Evolutionary conservation across 768 basidiomycete genomes (phyloP), one percentile per base, ranked within the genome.

Genomic region (Auriscalpium orientale): DNA sequence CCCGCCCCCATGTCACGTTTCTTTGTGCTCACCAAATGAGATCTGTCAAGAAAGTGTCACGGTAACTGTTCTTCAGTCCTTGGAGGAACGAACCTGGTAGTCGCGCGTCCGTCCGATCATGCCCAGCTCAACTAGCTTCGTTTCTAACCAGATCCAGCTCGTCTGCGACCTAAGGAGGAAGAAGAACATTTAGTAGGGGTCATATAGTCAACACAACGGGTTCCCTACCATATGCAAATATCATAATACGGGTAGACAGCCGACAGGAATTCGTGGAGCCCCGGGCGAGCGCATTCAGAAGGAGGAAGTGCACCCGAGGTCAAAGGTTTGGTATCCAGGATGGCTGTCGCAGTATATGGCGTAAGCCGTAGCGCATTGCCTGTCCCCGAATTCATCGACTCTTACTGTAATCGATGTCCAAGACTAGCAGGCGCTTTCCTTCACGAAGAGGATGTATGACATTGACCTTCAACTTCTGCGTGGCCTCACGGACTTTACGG

Each of bases 351-450:
- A 35, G 28, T 20, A 38, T 13, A 20, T 36, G 13, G 20, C 44
- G 51, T 36, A 56, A 15, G 40, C 15, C 21, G 16, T 34, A 45
- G 43, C 15, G 52, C 21, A 15, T 20, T 53, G 12, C 12, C 33
- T 33, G 45, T 40, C 20, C 21, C 28, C 18, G 56, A 18, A 48
- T 37, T 28, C 57, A 51, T 58, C 34, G 53, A 15, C 47, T 49
- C 80, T 64, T 55, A 89, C 91, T 93, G 62, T 93, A 92, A 68
- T 94, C 92, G 54, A 94, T 83, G 66, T 94, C 92, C 9, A 95
- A 76, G 0, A 95, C 91, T 20, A 94, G 77, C 1, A 95, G 72
- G 56, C 82, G 84, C 69, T 93, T 94, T 20, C 87, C 89, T 52
- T 77, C 74, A 34, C 91, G 77, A 20, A 91, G 76, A 4, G 86